Base-by-base conservation (phyloP, 1,284 basidiomycete species). In the Cryptococcus sp. region DNA sequence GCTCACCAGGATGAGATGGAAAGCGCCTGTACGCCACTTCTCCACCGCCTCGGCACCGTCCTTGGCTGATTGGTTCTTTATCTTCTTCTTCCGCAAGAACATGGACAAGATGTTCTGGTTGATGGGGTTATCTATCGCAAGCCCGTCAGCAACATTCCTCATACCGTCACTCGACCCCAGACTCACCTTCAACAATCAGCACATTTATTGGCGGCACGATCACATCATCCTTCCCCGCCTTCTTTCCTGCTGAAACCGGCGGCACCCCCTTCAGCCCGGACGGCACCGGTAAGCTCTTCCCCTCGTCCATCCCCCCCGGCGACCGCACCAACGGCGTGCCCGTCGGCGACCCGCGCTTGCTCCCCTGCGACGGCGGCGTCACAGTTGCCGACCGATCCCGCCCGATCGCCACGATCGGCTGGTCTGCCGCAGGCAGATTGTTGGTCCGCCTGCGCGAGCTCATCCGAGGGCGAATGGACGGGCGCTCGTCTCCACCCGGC, bases 91-190 rank as follows among this genome's bases (percentile, higher is more conserved):
- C 67, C 85, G 87, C 89, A 98, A 91, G 73, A 97, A 98, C 48
- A 89, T 95, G 38, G 89, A 89, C 57, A 98, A 80, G 75, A 98
- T 97, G 24, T 89, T 93, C 71, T 95, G 93, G 75, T 99, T 98
- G 80, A 99, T 98, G 3, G 91, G 90, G 72, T 99, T 99, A 79
- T 99, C 96, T 97, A 67, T 11, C 37, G 39, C 50, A 12, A 45
- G 6, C 28, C 4, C 28, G 54, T 67, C 59, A 66, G 64, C 47
- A 2, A 33, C 28, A 4, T 33, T 4, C 28, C 50, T 47, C 12
- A 46, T 20, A 15, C 18, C 21, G n/a, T n/a, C n/a, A n/a, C 18
- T 46, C 35, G 33, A 13, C 0, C 23, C 37, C 21, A 4, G 16
- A 79, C 84, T 60, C 59, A 91, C 93, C 93, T 76, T 97, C 93